These are phyloP conservation scores for Tremellales sp. DNA, from an alignment of 1,284 basidiomycete species.

Conservation along the genomic window DNA sequence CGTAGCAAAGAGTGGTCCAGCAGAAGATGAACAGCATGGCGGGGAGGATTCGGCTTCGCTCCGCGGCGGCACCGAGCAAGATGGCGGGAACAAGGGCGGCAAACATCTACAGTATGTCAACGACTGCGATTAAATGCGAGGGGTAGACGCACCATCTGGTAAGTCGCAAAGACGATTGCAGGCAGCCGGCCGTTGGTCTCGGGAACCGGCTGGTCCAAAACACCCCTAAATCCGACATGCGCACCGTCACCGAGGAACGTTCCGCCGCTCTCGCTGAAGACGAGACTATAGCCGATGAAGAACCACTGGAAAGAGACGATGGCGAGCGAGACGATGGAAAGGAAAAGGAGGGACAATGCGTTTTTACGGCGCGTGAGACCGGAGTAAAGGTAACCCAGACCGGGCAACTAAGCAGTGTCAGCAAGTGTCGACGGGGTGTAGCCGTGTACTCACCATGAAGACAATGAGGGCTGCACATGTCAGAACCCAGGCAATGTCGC, in stretches of 20 bases:
- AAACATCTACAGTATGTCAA: constrained; percentile 29
- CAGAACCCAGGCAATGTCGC: constrained; percentile 79
- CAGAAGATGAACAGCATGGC: constrained; percentile 82
- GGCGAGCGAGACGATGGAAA: constrained; percentile 64
- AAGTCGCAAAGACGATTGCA: constrained; percentile 67
- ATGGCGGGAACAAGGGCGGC: constrained; percentile 54
- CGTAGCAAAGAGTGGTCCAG: constrained; percentile 64
- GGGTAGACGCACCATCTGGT: constrained; percentile 59
- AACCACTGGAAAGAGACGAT: constrained; percentile 80
- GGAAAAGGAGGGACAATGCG: constrained; percentile 53
- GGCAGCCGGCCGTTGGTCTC: constrained; percentile 56
- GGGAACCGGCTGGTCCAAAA: constrained; percentile 71
- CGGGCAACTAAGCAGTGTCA: constrained; percentile 53
- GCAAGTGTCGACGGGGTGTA: neutral
- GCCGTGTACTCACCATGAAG: constrained; percentile 44
- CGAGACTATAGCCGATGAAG: constrained; percentile 77
- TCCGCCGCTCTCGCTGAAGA: constrained; percentile 66
- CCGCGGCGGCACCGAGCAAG: constrained; percentile 64
- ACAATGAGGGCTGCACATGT: constrained; percentile 73
- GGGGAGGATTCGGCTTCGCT: constrained; percentile 80
- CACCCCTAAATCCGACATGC: constrained; percentile 58
- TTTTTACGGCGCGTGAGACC: constrained; percentile 70
- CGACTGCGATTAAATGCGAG: neutral
- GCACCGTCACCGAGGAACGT: constrained; percentile 60
- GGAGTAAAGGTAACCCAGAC: constrained; percentile 78